Conservation (phyloP, 148 eudicot genomes). For the Gaultheria prostrata region DNA sequence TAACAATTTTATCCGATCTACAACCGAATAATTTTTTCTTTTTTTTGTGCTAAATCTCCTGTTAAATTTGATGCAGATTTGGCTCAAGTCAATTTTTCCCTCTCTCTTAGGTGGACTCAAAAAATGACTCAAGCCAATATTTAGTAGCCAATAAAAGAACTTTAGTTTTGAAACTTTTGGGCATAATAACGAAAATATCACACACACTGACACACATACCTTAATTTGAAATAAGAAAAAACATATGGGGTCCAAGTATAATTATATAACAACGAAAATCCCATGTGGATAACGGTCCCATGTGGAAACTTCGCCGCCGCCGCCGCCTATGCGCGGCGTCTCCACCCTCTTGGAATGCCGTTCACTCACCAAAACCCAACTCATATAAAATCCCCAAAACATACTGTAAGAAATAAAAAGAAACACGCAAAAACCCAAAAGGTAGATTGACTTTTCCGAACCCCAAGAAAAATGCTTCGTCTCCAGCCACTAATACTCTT, state of each 20-base stretch:
- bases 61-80: too few relatives aligned
- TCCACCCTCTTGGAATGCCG: neutral
- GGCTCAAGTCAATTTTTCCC: too few relatives aligned
- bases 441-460: neutral
- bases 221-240: neutral
- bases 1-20: too few relatives aligned
- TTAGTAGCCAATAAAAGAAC: too few relatives aligned
- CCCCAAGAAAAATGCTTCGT: conserved; percentile 16
- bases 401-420: neutral
- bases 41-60: too few relatives aligned
- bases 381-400: neutral
- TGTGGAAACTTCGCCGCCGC: neutral
- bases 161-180: neutral
- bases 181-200: neutral
- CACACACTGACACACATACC: neutral
- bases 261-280: neutral
- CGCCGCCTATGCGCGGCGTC: conserved; percentile 15
- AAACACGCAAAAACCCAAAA: neutral
- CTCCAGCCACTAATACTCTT: neutral
- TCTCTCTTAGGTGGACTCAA: too few relatives aligned
- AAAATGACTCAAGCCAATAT: too few relatives aligned
- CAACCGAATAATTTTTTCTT: too few relatives aligned
- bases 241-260: neutral
- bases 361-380: neutral
- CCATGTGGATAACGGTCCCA: neutral